A percentile compares a stretch with the other conserved stretches of the same genome.
Evolutionary conservation across 768 basidiomycete genomes (phyloP).

Genomic region (Lactifluus echinatus): DNA sequence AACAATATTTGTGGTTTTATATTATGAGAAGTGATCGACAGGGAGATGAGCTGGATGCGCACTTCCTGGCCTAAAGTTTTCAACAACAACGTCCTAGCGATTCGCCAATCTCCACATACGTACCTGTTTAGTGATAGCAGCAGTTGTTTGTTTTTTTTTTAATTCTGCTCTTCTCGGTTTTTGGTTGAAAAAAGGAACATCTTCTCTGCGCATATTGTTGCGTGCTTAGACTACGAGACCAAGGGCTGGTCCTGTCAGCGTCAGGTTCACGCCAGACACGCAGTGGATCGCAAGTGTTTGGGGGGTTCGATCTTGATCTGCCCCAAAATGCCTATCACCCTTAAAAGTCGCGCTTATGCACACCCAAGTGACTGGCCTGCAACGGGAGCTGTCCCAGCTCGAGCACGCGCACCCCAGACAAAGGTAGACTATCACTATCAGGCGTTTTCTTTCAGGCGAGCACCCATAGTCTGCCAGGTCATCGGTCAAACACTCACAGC

Average conservation of each 20-base stretch:
- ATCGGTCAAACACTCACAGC: background rate
- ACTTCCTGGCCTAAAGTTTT: slow-evolving; percentile 75
- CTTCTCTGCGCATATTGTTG: slow-evolving; percentile 53
- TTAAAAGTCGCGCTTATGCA: too few species aligned
- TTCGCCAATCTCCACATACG: slow-evolving; percentile 53
- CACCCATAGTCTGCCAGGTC: too few species aligned
- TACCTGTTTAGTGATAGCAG: slow-evolving; percentile 26
- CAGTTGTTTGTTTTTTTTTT: background rate
- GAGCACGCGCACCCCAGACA: slow-evolving; percentile 54
- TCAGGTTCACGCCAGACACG: slow-evolving; percentile 68
- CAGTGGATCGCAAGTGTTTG: slow-evolving; percentile 53
- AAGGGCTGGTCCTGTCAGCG: slow-evolving; percentile 60
- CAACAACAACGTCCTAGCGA: slow-evolving; percentile 57
- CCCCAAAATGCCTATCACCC: slow-evolving; percentile 29
- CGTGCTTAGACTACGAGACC: slow-evolving; percentile 65
- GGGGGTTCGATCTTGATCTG: slow-evolving; percentile 69
- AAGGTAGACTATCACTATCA: background rate
- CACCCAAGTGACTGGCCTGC: slow-evolving; percentile 66
- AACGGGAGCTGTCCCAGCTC: slow-evolving; percentile 68
- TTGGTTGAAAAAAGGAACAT: slow-evolving; percentile 25
- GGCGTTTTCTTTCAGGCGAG: background rate
- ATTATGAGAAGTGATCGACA: background rate
- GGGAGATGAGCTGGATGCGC: background rate
- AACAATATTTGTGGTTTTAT: too few species aligned
- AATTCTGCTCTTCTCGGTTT: background rate